These are phyloP conservation scores for Dioszegia aurantiaca DNA, from an alignment of 768 basidiomycete species.

Conservation along the genomic window DNA sequence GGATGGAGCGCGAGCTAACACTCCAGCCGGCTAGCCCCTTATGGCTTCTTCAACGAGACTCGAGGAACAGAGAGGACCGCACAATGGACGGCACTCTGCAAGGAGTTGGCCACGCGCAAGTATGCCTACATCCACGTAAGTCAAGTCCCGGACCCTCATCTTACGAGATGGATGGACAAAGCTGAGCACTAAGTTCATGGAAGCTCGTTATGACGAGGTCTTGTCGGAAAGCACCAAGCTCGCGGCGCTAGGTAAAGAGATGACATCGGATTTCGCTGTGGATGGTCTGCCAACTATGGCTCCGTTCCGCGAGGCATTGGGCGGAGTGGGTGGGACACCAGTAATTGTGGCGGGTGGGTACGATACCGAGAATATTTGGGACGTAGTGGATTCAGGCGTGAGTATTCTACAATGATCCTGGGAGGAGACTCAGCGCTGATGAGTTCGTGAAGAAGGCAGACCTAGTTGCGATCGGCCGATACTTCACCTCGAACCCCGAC, in stretches of 20 bases:
- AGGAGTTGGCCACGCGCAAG: conserved; percentile 6
- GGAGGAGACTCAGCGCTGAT: conserved; percentile 4
- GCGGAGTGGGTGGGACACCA: conserved; percentile 5
- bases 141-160: neutral
- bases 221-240: conserved; percentile 18
- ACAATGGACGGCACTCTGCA: conserved; percentile 12
- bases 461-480: conserved; percentile 12
- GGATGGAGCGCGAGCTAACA: neutral
- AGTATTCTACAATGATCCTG: neutral
- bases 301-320: conserved; percentile 5
- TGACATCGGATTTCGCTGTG: conserved; percentile 12
- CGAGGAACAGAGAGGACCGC: conserved; percentile 7
- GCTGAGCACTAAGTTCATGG: conserved; percentile 13
- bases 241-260: conserved; percentile 14
- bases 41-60: conserved; percentile 22
- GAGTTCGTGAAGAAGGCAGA: conserved; percentile 3
- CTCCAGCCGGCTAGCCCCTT: conserved; percentile 11
- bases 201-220: conserved; percentile 19
- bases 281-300: conserved; percentile 13
- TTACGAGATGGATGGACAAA: neutral
- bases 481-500: conserved; percentile 22
- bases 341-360: conserved; percentile 20
- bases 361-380: conserved; percentile 21
- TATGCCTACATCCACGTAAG: conserved; percentile 17
- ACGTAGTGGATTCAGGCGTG: conserved; percentile 13